These are phyloP conservation scores for Urochloa ruziziensis DNA, from an alignment of 176 grass and related monocot species.

Conservation along the genomic window DNA sequence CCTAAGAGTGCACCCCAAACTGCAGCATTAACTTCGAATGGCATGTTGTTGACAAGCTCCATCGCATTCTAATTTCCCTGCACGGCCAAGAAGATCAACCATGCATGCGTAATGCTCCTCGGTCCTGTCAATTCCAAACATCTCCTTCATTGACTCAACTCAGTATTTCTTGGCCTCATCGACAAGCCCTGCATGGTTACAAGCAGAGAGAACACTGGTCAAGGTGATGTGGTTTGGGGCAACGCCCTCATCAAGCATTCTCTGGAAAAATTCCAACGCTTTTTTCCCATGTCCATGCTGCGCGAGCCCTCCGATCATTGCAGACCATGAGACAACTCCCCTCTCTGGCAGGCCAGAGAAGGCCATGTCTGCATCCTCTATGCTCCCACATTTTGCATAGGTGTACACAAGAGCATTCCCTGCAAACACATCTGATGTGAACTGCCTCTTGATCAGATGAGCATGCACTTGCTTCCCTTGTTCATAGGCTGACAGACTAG, in stretches of 20 bases:
- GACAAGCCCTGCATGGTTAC: constrained; percentile 80
- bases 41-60: constrained; percentile 72
- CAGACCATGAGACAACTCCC: constrained; percentile 90
- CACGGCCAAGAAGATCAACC: constrained; percentile 85
- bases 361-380: constrained; percentile 69
- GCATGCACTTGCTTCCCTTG: constrained; percentile 88
- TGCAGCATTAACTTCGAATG: constrained; percentile 63
- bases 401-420: constrained; percentile 90
- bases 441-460: constrained; percentile 66
- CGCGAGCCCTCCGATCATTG: constrained; percentile 92
- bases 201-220: constrained; percentile 81
- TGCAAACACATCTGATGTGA: constrained; percentile 67
- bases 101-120: constrained; percentile 86
- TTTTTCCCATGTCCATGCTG: constrained; percentile 81
- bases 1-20: constrained; percentile 79
- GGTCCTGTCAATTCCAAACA: constrained; percentile 69
- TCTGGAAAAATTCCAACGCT: constrained; percentile 64
- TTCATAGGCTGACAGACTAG: constrained; percentile 84
- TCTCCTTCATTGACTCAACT: constrained; percentile 79
- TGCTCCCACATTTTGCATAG: constrained; percentile 88
- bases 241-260: constrained; percentile 63
- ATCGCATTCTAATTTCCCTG: constrained; percentile 79
- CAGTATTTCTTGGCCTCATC: constrained; percentile 69
- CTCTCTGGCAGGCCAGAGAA: constrained; percentile 64
- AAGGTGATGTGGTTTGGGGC: constrained; percentile 82